Evolutionary conservation across 352 stramenopile species (phyloP), one percentile per base, ranked within the genome.

Genomic region (Phytophthora podocarpi): DNA sequence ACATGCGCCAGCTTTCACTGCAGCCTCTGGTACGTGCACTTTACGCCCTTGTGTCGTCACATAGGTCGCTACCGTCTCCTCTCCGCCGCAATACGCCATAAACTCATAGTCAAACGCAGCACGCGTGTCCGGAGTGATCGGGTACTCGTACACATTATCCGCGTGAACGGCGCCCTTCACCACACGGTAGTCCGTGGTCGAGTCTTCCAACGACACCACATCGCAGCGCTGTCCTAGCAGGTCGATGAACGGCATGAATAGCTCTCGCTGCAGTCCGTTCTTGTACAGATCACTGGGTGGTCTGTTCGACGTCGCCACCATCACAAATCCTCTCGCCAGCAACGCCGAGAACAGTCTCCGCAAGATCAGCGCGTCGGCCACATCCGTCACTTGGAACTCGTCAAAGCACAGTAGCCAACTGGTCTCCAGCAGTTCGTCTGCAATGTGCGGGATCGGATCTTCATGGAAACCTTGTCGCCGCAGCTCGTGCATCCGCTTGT

Each of bases 361-460:
- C 34, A 99, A 69, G 48, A 99, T 99, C 34, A 99, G 68, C 34
- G 97, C 97, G 76, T 99, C 96, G 0, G 93, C 96, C 41, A 99
- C 91, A 71, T 99, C 97, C 4, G 93, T 99, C 28, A 98, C 91
- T 78, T 99, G 96, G 58, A 99, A 99, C 82, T 99, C 97, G 72
- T 99, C 97, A 67, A 99, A 98, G 80, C 95, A 99, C 5, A 99
- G 74, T 26, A 99, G 62, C 61, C 90, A 96, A 24, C 87, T 89
- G 57, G 93, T 83, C 35, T 76, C 26, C 26, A 97, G 72, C 7
- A 99, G 57, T 48, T 98, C 81, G 45, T 89, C 63, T 9, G 90
- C 85, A 46, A 99, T 87, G 49, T 89, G 78, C 54, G 84, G 82
- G 43, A 95, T 93, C 15, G 84, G 81, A 52, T 95, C 86, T 34